Conservation (phyloP, 768 basidiomycete genomes). For the Chalciporus piperatus region DNA sequence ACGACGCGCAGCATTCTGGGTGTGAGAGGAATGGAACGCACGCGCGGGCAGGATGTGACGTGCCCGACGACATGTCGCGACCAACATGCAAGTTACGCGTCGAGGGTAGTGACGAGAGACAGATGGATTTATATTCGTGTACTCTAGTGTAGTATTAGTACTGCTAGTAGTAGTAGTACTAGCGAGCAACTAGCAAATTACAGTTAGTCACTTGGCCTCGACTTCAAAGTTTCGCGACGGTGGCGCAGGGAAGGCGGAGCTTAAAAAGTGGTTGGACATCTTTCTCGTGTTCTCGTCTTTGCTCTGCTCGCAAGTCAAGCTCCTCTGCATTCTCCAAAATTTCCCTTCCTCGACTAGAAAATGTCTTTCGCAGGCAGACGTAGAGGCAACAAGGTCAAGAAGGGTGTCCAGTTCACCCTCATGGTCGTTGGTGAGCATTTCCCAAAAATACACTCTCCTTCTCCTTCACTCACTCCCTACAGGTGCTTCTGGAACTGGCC, state of each 20-base stretch:
- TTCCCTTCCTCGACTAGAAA: constrained; percentile 27
- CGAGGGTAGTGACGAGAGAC: background rate
- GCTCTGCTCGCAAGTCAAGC: constrained; percentile 30
- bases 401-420: constrained; percentile 96
- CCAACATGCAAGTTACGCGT: constrained; percentile 8
- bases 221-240: constrained; percentile 34
- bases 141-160: constrained; percentile 2
- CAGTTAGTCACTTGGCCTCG: too few species aligned
- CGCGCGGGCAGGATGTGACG: constrained; percentile 12
- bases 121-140: too few species aligned
- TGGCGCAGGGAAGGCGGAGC: constrained; percentile 33
- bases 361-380: constrained; percentile 88
- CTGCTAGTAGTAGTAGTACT: too few species aligned
- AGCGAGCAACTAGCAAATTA: too few species aligned
- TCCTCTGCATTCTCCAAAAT: constrained; percentile 15
- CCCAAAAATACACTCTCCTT: background rate
- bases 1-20: background rate
- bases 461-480: constrained; percentile 11
- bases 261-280: constrained; percentile 31
- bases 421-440: constrained; percentile 89
- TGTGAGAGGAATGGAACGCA: constrained; percentile 8
- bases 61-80: background rate
- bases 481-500: constrained; percentile 97
- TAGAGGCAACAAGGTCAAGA: constrained; percentile 94
- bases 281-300: constrained; percentile 31